Conservation (phyloP, 1,284 basidiomycete genomes). For the Malassezia obtusa region DNA sequence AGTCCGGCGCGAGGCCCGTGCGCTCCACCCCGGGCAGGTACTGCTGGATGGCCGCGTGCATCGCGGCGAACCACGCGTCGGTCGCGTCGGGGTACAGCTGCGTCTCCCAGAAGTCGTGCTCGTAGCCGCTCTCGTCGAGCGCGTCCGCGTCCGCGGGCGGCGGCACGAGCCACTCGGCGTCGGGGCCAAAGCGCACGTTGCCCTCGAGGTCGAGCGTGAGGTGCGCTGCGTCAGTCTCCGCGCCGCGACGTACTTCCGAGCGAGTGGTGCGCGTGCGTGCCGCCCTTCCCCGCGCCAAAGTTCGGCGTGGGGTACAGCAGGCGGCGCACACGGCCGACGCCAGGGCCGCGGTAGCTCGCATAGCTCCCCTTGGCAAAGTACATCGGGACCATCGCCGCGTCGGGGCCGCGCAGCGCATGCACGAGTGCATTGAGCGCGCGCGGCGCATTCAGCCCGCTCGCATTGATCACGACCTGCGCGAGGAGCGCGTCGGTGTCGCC, state of each 20-base stretch:
- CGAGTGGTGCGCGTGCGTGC: constrained; percentile 33
- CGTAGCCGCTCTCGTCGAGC: constrained; percentile 3
- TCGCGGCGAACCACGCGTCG: constrained; percentile 28
- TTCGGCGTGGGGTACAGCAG: constrained; percentile 43
- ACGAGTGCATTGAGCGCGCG: constrained; percentile 36
- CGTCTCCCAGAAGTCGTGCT: constrained; percentile 30
- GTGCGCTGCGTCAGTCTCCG: constrained; percentile 10
- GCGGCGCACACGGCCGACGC: constrained; percentile 23
- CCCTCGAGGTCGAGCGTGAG: constrained; percentile 65
- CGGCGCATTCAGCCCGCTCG: constrained; percentile 64
- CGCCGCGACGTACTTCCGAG: constrained; percentile 32
- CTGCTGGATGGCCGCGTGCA: constrained; percentile 33
- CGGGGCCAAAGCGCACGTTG: constrained; percentile 83
- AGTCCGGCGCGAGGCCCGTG: constrained; percentile 69
- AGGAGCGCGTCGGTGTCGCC: constrained; percentile 60
- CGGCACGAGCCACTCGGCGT: constrained; percentile 69
- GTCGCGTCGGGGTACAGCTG: constrained; percentile 20
- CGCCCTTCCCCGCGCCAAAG: constrained; percentile 17
- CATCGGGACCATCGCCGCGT: constrained; percentile 24
- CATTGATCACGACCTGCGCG: constrained; percentile 75
- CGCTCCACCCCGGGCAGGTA: constrained; percentile 66
- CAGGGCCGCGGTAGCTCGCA: constrained; percentile 35
- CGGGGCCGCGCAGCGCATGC: constrained; percentile 6
- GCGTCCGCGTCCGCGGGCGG: background rate
- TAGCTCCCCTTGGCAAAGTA: constrained; percentile 45